Evolutionary conservation across 176 grass and related monocot species (phyloP).

Genomic region (Canna indica): DNA sequence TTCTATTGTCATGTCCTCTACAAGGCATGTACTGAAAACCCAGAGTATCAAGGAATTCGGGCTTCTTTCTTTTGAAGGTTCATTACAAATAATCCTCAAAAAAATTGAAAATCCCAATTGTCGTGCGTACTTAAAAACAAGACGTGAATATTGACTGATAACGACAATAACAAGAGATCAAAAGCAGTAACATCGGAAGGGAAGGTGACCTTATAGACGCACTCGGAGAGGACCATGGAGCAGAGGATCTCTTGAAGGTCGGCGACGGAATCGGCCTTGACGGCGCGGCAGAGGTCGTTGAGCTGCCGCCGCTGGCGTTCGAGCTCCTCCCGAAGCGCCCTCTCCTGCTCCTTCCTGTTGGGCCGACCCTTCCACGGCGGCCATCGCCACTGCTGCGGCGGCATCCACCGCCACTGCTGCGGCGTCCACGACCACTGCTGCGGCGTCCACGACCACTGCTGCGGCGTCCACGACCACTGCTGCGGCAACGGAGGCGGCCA

Average conservation of each 20-base stretch:
- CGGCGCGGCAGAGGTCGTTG: conserved; percentile 51
- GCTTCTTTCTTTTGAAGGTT: too few species aligned
- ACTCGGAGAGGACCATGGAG: conserved; percentile 82
- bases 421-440: conserved; percentile 34
- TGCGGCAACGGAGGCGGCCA: conserved; percentile 32
- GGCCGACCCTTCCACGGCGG: conserved; percentile 32
- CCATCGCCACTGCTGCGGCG: conserved; percentile 36
- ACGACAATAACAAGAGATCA: neutral
- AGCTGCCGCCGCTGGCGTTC: conserved; percentile 41
- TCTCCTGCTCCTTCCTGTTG: conserved; percentile 39
- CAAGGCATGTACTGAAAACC: too few species aligned
- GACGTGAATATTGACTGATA: too few species aligned
- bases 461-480: conserved; percentile 8
- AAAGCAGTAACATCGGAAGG: neutral
- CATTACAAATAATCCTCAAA: too few species aligned
- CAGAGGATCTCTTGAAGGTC: conserved; percentile 88
- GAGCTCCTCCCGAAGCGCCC: conserved; percentile 53
- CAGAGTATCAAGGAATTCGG: too few species aligned
- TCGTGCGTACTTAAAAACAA: too few species aligned
- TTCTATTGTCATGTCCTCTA: too few species aligned
- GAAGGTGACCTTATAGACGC: conserved; percentile 71
- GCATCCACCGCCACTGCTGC: neutral
- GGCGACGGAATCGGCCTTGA: conserved; percentile 66
- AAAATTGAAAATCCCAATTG: too few species aligned
- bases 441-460: conserved; percentile 34